phyloP scores from a whole-genome alignment of 495 filamentous ascomycete genomes.

The Cercophora scortea region DNA sequence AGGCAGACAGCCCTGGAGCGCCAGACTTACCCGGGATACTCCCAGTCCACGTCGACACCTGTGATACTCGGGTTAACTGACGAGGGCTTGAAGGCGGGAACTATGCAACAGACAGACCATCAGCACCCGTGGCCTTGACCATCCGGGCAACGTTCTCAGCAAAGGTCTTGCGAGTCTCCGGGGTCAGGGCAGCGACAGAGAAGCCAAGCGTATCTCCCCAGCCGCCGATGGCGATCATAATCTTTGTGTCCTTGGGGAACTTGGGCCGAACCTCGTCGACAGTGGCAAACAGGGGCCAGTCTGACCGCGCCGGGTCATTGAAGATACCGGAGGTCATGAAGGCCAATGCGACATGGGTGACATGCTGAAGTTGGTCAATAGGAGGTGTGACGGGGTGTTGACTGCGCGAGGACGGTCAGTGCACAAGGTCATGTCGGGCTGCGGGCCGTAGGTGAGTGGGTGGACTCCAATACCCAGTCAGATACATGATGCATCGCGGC shows the following conservation, averaged over 20 bases:
- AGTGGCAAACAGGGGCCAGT: conserved; percentile 53
- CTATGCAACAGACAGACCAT: conserved; percentile 25
- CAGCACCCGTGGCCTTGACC: conserved; percentile 53
- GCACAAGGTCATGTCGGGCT: not conserved
- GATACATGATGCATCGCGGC: conserved; percentile 49
- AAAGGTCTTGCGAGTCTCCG: conserved; percentile 45
- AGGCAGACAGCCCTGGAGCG: not conserved
- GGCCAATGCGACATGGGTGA: conserved; percentile 60
- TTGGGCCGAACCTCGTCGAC: conserved; percentile 48
- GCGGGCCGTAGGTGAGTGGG: not conserved
- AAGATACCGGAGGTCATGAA: conserved; percentile 58
- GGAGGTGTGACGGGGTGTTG: conserved; percentile 47
- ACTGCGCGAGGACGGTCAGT: conserved; percentile 17
- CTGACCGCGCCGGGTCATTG: conserved; percentile 41
- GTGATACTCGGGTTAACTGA: too few relatives aligned
- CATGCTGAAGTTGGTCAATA: conserved; percentile 31
- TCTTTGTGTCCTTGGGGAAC: conserved; percentile 50
- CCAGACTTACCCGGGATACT: conserved; percentile 55
- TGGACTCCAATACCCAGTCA: conserved; percentile 40
- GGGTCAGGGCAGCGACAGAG: conserved; percentile 46
- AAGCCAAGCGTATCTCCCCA: conserved; percentile 67
- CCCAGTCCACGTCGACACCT: conserved; percentile 67
- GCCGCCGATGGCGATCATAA: conserved; percentile 66
- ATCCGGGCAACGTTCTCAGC: conserved; percentile 58
- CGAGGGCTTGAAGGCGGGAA: too few relatives aligned